Evolutionary conservation across 78 protist genomes (phyloP).

Genomic region (Creolimax fragrantissima): DNA sequence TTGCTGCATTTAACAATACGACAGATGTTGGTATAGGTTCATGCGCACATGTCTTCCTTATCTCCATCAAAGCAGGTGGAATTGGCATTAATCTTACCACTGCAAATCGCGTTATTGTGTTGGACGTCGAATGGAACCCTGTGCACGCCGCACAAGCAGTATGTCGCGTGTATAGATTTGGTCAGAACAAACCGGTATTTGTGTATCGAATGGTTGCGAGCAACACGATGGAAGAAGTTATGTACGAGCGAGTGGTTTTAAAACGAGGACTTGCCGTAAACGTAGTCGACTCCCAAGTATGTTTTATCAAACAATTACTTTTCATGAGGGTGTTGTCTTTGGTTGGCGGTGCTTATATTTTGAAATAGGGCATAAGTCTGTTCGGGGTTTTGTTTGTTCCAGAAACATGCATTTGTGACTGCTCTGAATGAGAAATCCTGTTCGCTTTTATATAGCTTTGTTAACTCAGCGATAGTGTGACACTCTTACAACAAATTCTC

Average conservation of each 20-base stretch:
- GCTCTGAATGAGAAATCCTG: too few relatives aligned
- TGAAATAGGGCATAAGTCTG: too few relatives aligned
- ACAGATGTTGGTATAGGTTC: background rate
- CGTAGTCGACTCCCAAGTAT: background rate
- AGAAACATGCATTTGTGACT: too few relatives aligned
- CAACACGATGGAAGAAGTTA: conserved; percentile 18
- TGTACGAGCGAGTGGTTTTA: background rate
- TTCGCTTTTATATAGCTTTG: too few relatives aligned
- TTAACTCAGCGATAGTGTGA: too few relatives aligned
- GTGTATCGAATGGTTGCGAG: conserved; percentile 18
- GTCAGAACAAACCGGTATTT: conserved; percentile 45
- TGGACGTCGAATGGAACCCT: conserved; percentile 90
- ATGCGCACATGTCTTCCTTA: background rate
- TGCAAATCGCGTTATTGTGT: conserved; percentile 68
- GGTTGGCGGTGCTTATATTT: too few relatives aligned
- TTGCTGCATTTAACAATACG: background rate
- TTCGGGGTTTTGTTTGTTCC: too few relatives aligned
- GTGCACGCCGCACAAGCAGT: conserved; percentile 81
- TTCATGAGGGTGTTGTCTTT: too few relatives aligned
- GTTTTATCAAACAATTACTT: too few relatives aligned
- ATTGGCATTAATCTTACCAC: conserved; percentile 83
- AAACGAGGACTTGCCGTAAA: background rate
- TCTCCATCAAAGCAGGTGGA: conserved; percentile 75
- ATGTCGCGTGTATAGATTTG: conserved; percentile 84
- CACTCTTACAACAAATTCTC: too few relatives aligned